These are phyloP conservation scores for Ophiostoma ulmi DNA, from an alignment of 2,329 filamentous ascomycete species.

Conservation along the genomic window DNA sequence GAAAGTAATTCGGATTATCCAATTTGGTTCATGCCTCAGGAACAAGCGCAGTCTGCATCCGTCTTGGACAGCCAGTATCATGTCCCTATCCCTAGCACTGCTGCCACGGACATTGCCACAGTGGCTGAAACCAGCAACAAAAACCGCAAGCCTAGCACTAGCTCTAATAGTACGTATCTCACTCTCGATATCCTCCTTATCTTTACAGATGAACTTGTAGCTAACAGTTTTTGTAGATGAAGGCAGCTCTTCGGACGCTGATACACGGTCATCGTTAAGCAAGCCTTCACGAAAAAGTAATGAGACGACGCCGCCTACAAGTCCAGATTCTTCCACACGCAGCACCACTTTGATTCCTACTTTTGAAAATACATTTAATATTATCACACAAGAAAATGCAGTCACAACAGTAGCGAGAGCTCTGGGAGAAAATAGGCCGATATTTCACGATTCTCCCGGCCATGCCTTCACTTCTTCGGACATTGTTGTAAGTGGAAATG, in stretches of 20 bases:
- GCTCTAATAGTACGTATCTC: not conserved
- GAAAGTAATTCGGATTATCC: no score
- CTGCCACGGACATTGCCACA: no score
- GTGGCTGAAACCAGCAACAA: no score
- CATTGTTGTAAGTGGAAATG: not conserved
- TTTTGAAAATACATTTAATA: not conserved
- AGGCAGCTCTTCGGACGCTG: not conserved
- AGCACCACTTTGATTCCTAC: not conserved
- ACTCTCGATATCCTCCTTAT: not conserved
- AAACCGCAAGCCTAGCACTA: not conserved
- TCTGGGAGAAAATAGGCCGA: not conserved
- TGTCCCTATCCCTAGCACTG: no score
- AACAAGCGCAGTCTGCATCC: no score
- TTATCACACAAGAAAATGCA: not conserved
- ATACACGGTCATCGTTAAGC: not conserved
- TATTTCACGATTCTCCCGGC: not conserved
- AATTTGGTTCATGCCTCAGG: no score
- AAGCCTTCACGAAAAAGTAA: no score
- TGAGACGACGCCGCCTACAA: not conserved
- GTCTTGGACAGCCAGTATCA: no score
- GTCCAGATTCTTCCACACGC: not conserved
- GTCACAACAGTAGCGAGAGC: not conserved
- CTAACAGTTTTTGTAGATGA: not conserved
- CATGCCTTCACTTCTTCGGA: not conserved
- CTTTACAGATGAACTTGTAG: not conserved